These are phyloP conservation scores for Pichia gijzeniarum DNA, from an alignment of 805 yeast species.

Conservation along the genomic window DNA sequence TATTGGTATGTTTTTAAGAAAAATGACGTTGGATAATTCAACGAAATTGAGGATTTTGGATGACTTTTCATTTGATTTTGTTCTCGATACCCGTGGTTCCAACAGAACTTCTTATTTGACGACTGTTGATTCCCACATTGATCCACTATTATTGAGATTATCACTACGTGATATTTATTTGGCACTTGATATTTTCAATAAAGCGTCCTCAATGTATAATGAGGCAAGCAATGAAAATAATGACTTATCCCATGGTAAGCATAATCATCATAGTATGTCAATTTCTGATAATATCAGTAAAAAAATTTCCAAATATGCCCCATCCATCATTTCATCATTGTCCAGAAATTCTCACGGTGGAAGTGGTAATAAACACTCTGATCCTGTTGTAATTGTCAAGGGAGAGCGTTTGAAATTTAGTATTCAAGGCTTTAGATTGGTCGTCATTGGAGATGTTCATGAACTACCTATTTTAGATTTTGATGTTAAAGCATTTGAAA, in stretches of 20 bases:
- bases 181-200: slow-evolving; percentile 66
- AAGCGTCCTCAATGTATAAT: slow-evolving; percentile 52
- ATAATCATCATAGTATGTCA: slow-evolving; percentile 13
- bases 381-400: slow-evolving; percentile 41
- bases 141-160: slow-evolving; percentile 72
- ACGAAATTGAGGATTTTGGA: slow-evolving; percentile 70
- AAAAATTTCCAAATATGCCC: slow-evolving; percentile 59
- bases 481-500: slow-evolving; percentile 61
- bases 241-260: slow-evolving; percentile 10
- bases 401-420: slow-evolving; percentile 64
- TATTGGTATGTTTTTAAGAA: slow-evolving; percentile 79
- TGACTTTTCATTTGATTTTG: slow-evolving; percentile 76
- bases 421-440: slow-evolving; percentile 72
- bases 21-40: slow-evolving; percentile 62
- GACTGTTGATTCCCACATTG: slow-evolving; percentile 61
- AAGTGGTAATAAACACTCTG: slow-evolving; percentile 12
- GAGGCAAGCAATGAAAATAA: slow-evolving; percentile 12
- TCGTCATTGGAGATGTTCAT: slow-evolving; percentile 83
- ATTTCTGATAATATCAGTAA: slow-evolving; percentile 61
- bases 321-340: slow-evolving; percentile 51
- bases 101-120: slow-evolving; percentile 53
- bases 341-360: slow-evolving; percentile 31
- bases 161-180: slow-evolving; percentile 82
- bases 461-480: slow-evolving; percentile 84
- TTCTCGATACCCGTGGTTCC: slow-evolving; percentile 67